These are phyloP conservation scores for Tetraselmis striata DNA, from an alignment of 139 green algal species.

Conservation along the genomic window DNA sequence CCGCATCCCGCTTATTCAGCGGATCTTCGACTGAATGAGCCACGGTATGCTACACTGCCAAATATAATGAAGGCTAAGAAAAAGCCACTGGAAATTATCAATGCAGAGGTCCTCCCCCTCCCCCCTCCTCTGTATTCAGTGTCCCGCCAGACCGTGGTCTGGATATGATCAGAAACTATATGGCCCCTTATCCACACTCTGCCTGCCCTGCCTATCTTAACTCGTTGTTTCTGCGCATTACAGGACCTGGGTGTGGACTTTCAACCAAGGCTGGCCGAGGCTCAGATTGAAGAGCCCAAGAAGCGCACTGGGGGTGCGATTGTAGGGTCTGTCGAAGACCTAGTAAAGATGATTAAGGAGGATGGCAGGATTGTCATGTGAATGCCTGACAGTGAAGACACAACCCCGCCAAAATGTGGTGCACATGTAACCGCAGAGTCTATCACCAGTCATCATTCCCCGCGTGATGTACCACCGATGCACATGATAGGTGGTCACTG, in stretches of 20 bases:
- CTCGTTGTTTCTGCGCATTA: neutral
- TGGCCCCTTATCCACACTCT: neutral
- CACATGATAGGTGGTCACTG: neutral
- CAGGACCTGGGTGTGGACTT: constrained; percentile 45
- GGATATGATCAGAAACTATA: neutral
- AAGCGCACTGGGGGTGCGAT: neutral
- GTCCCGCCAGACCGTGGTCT: neutral
- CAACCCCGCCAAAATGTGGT: neutral
- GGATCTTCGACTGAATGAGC: constrained; percentile 88
- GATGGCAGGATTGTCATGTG: neutral
- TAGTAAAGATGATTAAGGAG: neutral
- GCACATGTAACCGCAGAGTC: no score
- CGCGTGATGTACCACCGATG: no score
- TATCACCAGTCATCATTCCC: no score
- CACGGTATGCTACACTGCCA: constrained; percentile 83
- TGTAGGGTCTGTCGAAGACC: neutral
- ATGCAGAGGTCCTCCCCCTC: constrained; percentile 11
- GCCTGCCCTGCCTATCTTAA: neutral
- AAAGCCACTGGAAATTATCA: constrained; percentile 60
- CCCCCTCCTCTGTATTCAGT: neutral
- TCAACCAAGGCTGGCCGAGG: constrained; percentile 30
- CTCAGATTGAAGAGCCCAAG: neutral
- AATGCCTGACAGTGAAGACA: neutral
- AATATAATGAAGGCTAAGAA: constrained; percentile 94
- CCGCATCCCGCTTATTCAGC: no score